Evolutionary conservation across 257 asterid species (phyloP), one percentile per base, ranked within the genome.

Genomic region (Echium plantagineum): DNA sequence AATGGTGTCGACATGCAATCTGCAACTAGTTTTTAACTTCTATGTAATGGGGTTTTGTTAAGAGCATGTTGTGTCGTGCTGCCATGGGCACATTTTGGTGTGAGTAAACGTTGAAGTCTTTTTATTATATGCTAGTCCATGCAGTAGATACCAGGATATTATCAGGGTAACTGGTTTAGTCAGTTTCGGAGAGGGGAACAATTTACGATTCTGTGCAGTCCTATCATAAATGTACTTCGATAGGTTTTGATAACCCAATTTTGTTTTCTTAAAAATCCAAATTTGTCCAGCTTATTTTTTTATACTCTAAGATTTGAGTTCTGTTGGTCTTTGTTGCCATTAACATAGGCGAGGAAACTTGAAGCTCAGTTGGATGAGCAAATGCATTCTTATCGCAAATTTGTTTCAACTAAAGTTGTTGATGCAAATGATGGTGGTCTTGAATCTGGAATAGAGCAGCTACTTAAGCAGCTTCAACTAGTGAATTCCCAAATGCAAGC

Each of bases 311-410:
- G 46, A 52, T 49, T 42, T 26, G 3, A 52, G 9, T 42, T 52
- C 18, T 38, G 38, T 59, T 55, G 48, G 16, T 62, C 5, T 49
- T 60, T 22, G 57, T 66, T 73, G 63, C 51, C 52, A 5, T 59
- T 32, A 22, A 24, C 62, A 71, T 61, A 90, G 98, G 98, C 98
- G 24, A 82, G 96, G 84, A 85, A 77, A 70, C 86, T 87, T 58
- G 98, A 90, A 79, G 90, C 98, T 21, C 96, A 83, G 72, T 78
- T 87, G 63, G 98, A 90, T 70, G 98, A 90, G 72, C 96, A 87
- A 85, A 90, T 90, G 94, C 98, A 85, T 65, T 55, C 75, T 68
- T 90, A 83, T 67, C 96, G 98, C 46, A 90, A 79, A 70, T 74
- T 85, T 38, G 94, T 83, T 61, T 74, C 95, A 17, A 77, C 76